A percentile compares a stretch with the other conserved stretches of the same genome.
These are phyloP conservation scores for Lodderomyces parapsilosis DNA, from an alignment of 1,139 yeast species.

Conservation along the genomic window DNA sequence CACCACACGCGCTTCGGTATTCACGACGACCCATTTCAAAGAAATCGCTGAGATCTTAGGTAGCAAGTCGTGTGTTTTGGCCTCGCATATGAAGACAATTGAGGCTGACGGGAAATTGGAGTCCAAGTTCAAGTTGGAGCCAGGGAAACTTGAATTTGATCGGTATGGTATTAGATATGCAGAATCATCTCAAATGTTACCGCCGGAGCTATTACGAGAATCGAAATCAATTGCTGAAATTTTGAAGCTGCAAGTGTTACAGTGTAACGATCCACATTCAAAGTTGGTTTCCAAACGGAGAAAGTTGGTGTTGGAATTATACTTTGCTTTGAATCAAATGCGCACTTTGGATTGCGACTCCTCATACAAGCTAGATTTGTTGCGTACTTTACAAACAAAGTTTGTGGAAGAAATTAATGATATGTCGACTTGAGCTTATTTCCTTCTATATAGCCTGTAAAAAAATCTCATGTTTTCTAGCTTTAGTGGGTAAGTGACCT, in stretches of 20 bases:
- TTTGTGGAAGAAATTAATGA: slow-evolving; percentile 16
- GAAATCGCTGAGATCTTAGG: slow-evolving; percentile 31
- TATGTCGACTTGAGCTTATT: slow-evolving; percentile 14
- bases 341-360: slow-evolving; percentile 7
- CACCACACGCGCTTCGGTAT: slow-evolving; percentile 22
- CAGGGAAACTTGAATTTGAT: slow-evolving; percentile 18
- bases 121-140: slow-evolving; percentile 25
- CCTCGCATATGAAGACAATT: slow-evolving; percentile 25
- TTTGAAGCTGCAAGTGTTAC: slow-evolving; percentile 6
- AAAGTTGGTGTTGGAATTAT: slow-evolving; percentile 15
- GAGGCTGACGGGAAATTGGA: slow-evolving; percentile 17
- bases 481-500: slow-evolving; percentile 65
- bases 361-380: slow-evolving; percentile 11
- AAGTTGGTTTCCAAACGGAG: slow-evolving; percentile 11
- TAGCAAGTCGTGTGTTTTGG: slow-evolving; percentile 25
- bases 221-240: slow-evolving; percentile 23
- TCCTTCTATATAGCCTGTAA: slow-evolving; percentile 66
- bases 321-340: slow-evolving; percentile 14
- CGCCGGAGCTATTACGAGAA: slow-evolving; percentile 18
- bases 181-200: slow-evolving; percentile 18
- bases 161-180: slow-evolving; percentile 29
- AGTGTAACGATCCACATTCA: background rate
- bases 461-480: slow-evolving; percentile 87
- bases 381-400: slow-evolving; percentile 12
- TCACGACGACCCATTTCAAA: slow-evolving; percentile 39